These are phyloP conservation scores for Diaporthe citriasiana DNA, from an alignment of 2,329 filamentous ascomycete species.

Conservation along the genomic window DNA sequence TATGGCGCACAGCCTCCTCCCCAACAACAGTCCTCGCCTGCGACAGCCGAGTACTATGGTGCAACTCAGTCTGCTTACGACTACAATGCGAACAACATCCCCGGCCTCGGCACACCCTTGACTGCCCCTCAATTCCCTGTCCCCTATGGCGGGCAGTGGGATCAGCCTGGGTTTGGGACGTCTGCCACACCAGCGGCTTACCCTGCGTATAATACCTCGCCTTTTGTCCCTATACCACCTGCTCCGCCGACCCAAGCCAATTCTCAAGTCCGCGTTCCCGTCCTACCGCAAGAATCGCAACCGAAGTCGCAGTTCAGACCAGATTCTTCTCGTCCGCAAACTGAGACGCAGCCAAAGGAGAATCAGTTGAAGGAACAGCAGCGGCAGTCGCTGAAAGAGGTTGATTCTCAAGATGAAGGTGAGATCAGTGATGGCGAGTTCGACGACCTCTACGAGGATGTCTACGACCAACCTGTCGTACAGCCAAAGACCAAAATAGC, in stretches of 20 bases:
- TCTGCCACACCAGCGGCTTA: slow-evolving; percentile 18
- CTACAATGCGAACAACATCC: slow-evolving; percentile 56
- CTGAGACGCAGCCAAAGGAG: slow-evolving; percentile 3
- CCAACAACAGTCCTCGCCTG: slow-evolving; percentile 39
- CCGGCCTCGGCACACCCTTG: slow-evolving; percentile 54
- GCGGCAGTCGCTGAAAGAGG: slow-evolving; percentile 29
- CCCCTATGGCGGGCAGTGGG: slow-evolving; percentile 33
- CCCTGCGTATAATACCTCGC: slow-evolving; percentile 28
- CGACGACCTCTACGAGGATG: slow-evolving; percentile 66
- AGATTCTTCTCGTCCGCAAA: slow-evolving; percentile 18
- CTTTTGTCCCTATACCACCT: slow-evolving; percentile 6
- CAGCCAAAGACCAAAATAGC: slow-evolving; percentile 1
- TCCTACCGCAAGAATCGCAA: neutral
- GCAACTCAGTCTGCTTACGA: slow-evolving; percentile 54
- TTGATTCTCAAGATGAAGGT: slow-evolving; percentile 73
- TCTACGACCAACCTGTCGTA: slow-evolving; percentile 48
- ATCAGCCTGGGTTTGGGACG: slow-evolving; percentile 11
- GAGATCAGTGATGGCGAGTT: slow-evolving; percentile 81
- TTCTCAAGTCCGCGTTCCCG: slow-evolving; percentile 10
- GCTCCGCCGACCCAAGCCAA: slow-evolving; percentile 11
- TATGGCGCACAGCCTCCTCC: slow-evolving; percentile 42
- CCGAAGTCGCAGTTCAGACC: slow-evolving; percentile 4
- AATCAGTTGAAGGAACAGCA: slow-evolving; percentile 10
- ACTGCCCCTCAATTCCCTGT: slow-evolving; percentile 29
- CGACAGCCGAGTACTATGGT: slow-evolving; percentile 47